Conservation (phyloP, 2,329 filamentous ascomycete species). For the Nigrograna mackinnonii region DNA sequence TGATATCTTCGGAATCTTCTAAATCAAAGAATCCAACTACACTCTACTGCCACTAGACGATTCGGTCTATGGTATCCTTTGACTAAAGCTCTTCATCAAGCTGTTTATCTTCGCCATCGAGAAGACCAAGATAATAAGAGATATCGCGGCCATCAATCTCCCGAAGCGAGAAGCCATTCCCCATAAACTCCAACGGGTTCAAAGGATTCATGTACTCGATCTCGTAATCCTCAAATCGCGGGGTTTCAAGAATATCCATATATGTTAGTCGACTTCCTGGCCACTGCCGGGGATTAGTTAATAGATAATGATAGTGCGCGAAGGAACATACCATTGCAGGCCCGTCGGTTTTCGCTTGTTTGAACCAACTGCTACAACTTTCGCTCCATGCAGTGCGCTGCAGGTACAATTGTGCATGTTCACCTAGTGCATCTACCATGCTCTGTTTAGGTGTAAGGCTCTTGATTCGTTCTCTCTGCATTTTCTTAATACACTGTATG, state of each 20-base stretch:
- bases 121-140: not conserved
- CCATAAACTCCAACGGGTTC: no score
- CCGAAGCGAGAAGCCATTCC: not conserved
- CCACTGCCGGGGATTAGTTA: no score
- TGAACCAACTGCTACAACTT: slow-evolving; percentile 15
- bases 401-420: slow-evolving; percentile 44
- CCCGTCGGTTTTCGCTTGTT: slow-evolving; percentile 26
- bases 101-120: no score
- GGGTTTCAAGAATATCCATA: slow-evolving; percentile 39
- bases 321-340: slow-evolving; percentile 43
- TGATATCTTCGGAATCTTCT: no score
- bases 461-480: slow-evolving; percentile 47
- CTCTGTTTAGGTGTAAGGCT: slow-evolving; percentile 39
- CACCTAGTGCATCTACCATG: slow-evolving; percentile 35
- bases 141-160: not conserved
- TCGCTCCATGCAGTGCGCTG: slow-evolving; percentile 17
- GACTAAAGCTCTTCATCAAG: no score
- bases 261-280: slow-evolving; percentile 44
- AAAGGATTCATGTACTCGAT: slow-evolving; percentile 46
- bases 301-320: no score
- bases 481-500: slow-evolving; percentile 43
- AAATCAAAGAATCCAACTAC: no score
- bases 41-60: no score
- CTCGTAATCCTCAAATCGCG: slow-evolving; percentile 47
- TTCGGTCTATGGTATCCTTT: no score